Evolutionary conservation across 106 monocot genomes (phyloP), one percentile per base, ranked within the genome.

Genomic region (Platanthera guangdongensis): DNA sequence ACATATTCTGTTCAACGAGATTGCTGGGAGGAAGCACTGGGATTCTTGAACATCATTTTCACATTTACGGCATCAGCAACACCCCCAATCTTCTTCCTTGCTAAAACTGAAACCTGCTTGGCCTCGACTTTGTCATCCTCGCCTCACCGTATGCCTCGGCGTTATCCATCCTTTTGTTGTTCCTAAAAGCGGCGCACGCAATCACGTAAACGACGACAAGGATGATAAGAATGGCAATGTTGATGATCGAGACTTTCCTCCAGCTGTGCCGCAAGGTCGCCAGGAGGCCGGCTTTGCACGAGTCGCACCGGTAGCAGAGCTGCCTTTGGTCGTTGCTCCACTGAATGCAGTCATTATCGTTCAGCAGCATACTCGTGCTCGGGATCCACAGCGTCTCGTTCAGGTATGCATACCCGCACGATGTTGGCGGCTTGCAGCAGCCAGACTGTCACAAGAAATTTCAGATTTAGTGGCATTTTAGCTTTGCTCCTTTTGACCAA

Each of bases 81-180:
- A 6, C 16, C 60, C 7, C 16, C 18, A 62, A 62, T 14, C 18
- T 6, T 14, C 7, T 62, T 62, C 16, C 52, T 19, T 15, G 52
- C 64, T 86, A 86, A 47, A 95, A 95, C 55, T 89, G 89, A 74
- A 86, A 89, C 80, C 89, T 85, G 78, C 92, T 92, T 0, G 92
- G 94, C 57, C 70, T 69, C 0, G 87, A 30, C 71, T 92, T 95
- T 6, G 85, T 85, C 94, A 92, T 95, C 52, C 86, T 54, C 57
- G 52, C 75, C 76, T 52, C 81, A 4, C 87, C 87, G 50, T 55
- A 88, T 7, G 83, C 32, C 82, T 91, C 94, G 50, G 84, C 75
- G 47, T 89, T 81, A 46, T 87, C 86, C 45, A 83, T 81, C 75
- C 82, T 80, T 48, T 73, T 68, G 57, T 83, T 80, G 72, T 90